A percentile compares a stretch with the other conserved stretches of the same genome.
These are phyloP conservation scores for Aegle marmelos DNA, from an alignment of 345 rosid genomes.

Conservation along the genomic window DNA sequence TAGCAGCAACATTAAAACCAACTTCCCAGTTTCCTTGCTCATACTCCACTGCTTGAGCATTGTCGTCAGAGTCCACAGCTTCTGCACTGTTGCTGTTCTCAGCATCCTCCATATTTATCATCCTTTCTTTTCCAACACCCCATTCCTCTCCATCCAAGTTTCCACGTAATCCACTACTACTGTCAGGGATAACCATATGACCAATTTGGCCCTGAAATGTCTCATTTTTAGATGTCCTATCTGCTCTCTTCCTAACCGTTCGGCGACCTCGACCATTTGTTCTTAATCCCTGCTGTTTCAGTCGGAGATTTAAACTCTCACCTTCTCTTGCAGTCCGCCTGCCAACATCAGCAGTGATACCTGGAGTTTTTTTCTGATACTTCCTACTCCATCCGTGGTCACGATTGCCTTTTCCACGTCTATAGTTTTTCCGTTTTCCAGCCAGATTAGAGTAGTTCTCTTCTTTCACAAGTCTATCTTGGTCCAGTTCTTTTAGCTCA, in stretches of 20 bases:
- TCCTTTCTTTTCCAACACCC: constrained; percentile 34
- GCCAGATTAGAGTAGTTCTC: constrained; percentile 35
- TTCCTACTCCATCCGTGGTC: constrained; percentile 56
- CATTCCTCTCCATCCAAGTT: constrained; percentile 39
- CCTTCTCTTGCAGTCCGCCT: constrained; percentile 37
- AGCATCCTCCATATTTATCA: constrained; percentile 40
- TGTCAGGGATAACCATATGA: constrained; percentile 18
- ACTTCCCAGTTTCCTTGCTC: constrained; percentile 59
- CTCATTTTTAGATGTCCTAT: constrained; percentile 35
- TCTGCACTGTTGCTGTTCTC: constrained; percentile 63
- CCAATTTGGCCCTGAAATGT: constrained; percentile 18
- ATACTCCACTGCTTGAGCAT: constrained; percentile 47
- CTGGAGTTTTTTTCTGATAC: constrained; percentile 46
- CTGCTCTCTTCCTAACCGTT: constrained; percentile 81
- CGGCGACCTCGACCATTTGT: constrained; percentile 68
- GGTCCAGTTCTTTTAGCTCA: constrained; percentile 40
- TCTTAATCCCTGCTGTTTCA: constrained; percentile 43
- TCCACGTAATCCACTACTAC: constrained; percentile 9
- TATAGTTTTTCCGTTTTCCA: constrained; percentile 40
- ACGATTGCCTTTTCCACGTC: constrained; percentile 54
- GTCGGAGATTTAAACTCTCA: constrained; percentile 36
- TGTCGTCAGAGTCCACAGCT: constrained; percentile 64
- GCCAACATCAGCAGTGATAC: constrained; percentile 30
- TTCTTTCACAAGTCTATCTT: constrained; percentile 27
- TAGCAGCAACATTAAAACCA: constrained; percentile 28